Percentiles rank a stretch among this genome's conserved stretches.
Conservation (phyloP, 129 eudicot genomes). For the Silybum marianum region DNA sequence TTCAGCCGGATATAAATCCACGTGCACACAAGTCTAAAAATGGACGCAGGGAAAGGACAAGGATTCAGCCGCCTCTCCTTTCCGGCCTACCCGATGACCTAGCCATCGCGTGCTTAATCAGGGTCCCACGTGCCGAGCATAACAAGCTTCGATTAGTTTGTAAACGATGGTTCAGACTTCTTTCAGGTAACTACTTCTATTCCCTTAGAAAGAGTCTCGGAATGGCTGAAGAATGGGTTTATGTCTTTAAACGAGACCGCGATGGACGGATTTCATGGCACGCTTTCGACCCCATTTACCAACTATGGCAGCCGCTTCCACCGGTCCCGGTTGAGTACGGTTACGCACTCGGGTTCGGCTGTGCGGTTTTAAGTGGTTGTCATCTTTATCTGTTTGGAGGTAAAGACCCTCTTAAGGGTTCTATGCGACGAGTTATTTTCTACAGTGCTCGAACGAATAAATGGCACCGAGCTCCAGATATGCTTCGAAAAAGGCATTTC, state of each 20-base stretch:
- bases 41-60: conserved; percentile 74
- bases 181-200: conserved; percentile 75
- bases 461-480: conserved; percentile 95
- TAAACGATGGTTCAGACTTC: conserved; percentile 84
- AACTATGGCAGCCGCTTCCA: conserved; percentile 96
- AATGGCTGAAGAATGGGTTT: conserved; percentile 97
- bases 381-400: conserved; percentile 96
- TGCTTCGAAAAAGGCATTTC: conserved; percentile 90
- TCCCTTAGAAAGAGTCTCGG: conserved; percentile 76
- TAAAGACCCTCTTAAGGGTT: conserved; percentile 89
- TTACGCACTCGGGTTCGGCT: conserved; percentile 88
- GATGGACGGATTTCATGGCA: conserved; percentile 98
- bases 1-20: conserved; percentile 95
- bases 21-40: conserved; percentile 86
- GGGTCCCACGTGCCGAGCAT: conserved; percentile 93
- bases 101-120: conserved; percentile 87
- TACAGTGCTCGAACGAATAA: conserved; percentile 94
- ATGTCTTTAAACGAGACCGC: conserved; percentile 86
- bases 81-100: conserved; percentile 97
- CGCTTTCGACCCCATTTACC: conserved; percentile 93
- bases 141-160: conserved; percentile 86
- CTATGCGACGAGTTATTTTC: conserved; percentile 90
- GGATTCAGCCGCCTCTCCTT: conserved; percentile 87
- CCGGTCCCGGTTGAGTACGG: conserved; percentile 92
- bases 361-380: conserved; percentile 96